Evolutionary conservation across 768 basidiomycete genomes (phyloP), one percentile per base, ranked within the genome.

Genomic region (Boletus reticulatus): DNA sequence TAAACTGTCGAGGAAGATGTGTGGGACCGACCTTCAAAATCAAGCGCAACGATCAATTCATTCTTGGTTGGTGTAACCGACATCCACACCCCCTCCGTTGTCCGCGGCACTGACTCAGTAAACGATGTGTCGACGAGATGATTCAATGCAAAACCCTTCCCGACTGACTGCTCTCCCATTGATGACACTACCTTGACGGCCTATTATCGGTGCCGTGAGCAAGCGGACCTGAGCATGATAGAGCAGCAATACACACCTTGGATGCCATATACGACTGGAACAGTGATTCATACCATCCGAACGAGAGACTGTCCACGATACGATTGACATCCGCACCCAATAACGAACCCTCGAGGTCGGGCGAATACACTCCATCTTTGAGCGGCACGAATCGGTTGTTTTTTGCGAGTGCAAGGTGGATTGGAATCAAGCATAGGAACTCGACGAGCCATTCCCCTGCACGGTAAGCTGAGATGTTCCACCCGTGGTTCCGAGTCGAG

Each of bases 91-190:
- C 84, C 84, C 70, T 84, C 82, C 62, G 81, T 85, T 8, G 83
- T 84, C 19, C 82, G 71, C 82, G 85, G 84, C 0, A 84, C 84
- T 11, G 78, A 81, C 1, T 84, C 84, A 11, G 82, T 82, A 59
- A 87, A 86, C 0, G 85, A 85, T 0, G 84, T 83, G 59, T 86
- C 84, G 2, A 76, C 77, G 5, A 87, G 71, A 57, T 86, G 85
- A 50, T 85, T 85, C 39, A 85, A 63, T 0, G 79, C 71, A 51
- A 77, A 86, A 48, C 78, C 81, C 59, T 85, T 85, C 1, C 84
- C 85, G 2, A 86, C 84, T 0, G 82, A 84, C 61, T 86, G 84
- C 63, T 85, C 84, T 1, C 84, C 84, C 85, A 85, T 85, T 0
- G 85, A 86, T 0, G 84, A 83, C 2, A 85, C 84, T 4, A 85